Conservation (phyloP, 208 protist genomes). For the Acanthamoeba healyi region DNA sequence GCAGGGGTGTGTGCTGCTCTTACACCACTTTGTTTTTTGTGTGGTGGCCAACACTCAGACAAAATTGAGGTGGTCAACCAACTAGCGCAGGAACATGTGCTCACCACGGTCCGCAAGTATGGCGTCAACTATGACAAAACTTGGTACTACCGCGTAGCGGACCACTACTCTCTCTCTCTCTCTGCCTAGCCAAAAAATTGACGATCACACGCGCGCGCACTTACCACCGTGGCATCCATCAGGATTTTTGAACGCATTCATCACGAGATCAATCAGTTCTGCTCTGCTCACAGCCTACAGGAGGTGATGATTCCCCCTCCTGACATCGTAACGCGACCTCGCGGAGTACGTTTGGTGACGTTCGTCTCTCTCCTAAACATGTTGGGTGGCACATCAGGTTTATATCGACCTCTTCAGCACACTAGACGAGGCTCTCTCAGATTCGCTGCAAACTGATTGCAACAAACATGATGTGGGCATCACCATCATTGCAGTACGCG, state of each 20-base stretch:
- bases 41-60: neutral
- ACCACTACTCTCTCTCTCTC: neutral
- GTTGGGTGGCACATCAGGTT: neutral
- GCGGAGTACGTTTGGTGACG: neutral
- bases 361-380: no score
- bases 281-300: constrained; percentile 55
- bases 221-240: neutral
- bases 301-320: neutral
- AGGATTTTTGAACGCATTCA: constrained; percentile 62
- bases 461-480: constrained; percentile 37
- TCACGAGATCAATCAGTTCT: constrained; percentile 78
- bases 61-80: constrained; percentile 73
- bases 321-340: neutral
- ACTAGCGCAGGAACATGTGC: constrained; percentile 16
- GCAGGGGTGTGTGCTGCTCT: no score
- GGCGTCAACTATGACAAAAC: constrained; percentile 58
- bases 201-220: no score
- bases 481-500: constrained; percentile 62
- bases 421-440: constrained; percentile 46
- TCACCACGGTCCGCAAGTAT: constrained; percentile 55
- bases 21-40: no score
- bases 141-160: neutral
- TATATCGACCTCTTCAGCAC: constrained; percentile 75
- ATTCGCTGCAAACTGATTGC: constrained; percentile 41
- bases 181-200: neutral